These are phyloP conservation scores for Quercus ilex DNA, from an alignment of 306 rosid species.

Conservation along the genomic window DNA sequence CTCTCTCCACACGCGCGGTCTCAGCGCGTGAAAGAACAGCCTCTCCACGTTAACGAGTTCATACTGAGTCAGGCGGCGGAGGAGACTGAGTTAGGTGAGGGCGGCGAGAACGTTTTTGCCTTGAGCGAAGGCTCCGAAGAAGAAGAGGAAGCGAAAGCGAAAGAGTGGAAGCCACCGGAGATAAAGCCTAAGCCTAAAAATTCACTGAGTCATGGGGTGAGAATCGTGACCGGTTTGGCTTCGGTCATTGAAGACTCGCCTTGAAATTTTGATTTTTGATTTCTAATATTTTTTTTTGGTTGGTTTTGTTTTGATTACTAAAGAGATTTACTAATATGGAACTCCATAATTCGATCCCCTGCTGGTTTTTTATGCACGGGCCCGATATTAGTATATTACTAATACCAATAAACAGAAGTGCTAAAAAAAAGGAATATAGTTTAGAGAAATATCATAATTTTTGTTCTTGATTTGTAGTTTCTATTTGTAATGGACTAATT, in stretches of 20 bases:
- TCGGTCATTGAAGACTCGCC: constrained; percentile 50
- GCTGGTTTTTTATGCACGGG: constrained; percentile 61
- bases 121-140: constrained; percentile 18
- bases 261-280: constrained; percentile 39
- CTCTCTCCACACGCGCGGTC: constrained; percentile 48
- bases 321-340: constrained; percentile 23
- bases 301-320: neutral
- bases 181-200: constrained; percentile 24
- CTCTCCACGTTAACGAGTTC: constrained; percentile 7
- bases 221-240: constrained; percentile 57
- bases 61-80: constrained; percentile 1
- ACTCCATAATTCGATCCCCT: constrained; percentile 39
- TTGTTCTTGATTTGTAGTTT: neutral
- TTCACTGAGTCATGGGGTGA: constrained; percentile 22
- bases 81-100: constrained; percentile 9
- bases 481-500: too few species aligned
- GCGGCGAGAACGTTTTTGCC: constrained; percentile 15
- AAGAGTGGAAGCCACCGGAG: constrained; percentile 53
- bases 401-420: constrained; percentile 30
- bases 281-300: neutral
- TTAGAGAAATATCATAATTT: neutral
- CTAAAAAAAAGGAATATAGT: constrained; percentile 14
- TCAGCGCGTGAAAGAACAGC: neutral
- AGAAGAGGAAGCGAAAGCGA: constrained; percentile 13
- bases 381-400: constrained; percentile 39